These are phyloP conservation scores for Cryptosporidium sp. DNA, from an alignment of 169 alveolate species.

Conservation along the genomic window DNA sequence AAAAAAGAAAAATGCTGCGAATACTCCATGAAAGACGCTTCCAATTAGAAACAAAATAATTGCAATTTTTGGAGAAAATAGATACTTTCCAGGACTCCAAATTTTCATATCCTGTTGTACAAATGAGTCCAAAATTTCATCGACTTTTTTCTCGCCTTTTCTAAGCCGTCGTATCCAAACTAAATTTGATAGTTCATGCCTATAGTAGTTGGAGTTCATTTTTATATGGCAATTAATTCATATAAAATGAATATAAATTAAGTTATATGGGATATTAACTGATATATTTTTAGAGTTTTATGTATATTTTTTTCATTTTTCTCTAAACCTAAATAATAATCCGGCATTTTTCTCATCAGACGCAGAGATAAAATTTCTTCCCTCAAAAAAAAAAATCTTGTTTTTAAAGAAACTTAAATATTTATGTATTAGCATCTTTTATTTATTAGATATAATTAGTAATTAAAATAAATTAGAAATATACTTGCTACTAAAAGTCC, in stretches of 20 bases:
- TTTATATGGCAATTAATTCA: not conserved
- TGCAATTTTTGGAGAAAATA: constrained; percentile 57
- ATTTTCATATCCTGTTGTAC: constrained; percentile 68
- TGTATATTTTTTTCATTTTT: not conserved
- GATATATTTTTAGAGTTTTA: not conserved
- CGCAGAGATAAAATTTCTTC: not conserved
- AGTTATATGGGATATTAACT: not conserved
- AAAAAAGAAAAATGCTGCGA: constrained; percentile 50
- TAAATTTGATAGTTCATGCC: constrained; percentile 24
- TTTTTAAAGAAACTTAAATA: not conserved
- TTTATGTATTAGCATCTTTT: not conserved
- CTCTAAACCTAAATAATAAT: not conserved
- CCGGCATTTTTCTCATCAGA: not conserved
- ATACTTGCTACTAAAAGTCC: not conserved
- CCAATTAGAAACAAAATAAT: constrained; percentile 37
- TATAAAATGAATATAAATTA: not conserved
- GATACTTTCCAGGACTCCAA: constrained; percentile 56
- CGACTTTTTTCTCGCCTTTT: constrained; percentile 67
- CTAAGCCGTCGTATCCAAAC: constrained; percentile 31
- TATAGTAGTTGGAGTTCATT: constrained; percentile 40
- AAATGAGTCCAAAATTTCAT: constrained; percentile 53
- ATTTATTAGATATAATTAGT: not conserved
- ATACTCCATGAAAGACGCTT: constrained; percentile 25
- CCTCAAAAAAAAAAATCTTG: not conserved
- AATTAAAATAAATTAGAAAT: not conserved